phyloP scores from a whole-genome alignment of 1,284 basidiomycete species.

The Leccinum fallax region DNA sequence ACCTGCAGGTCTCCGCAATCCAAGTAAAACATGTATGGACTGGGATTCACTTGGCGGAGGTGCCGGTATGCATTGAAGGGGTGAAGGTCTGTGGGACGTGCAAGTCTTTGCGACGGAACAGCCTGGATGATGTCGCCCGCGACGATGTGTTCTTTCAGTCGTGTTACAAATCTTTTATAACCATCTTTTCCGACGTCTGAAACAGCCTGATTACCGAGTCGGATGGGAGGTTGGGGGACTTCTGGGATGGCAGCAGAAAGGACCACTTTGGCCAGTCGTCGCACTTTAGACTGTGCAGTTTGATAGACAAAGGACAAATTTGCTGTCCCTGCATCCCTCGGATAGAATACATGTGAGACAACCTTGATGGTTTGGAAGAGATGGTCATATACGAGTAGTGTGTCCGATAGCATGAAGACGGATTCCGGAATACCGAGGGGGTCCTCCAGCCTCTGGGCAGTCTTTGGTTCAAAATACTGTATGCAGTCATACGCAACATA shows the following conservation, averaged over 20 bases:
- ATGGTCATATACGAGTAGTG: slow-evolving; percentile 95
- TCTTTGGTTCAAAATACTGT: slow-evolving; percentile 96
- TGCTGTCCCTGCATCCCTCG: slow-evolving; percentile 60
- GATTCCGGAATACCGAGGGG: slow-evolving; percentile 89
- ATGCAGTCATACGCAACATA: slow-evolving; percentile 98
- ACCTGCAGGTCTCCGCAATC: slow-evolving; percentile 93
- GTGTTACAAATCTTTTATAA: slow-evolving; percentile 92
- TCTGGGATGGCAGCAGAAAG: slow-evolving; percentile 62
- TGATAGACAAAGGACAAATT: slow-evolving; percentile 82
- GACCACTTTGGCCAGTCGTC: slow-evolving; percentile 71
- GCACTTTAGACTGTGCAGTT: slow-evolving; percentile 79
- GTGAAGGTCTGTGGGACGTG: slow-evolving; percentile 85
- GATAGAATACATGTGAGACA: slow-evolving; percentile 93
- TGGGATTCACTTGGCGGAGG: slow-evolving; percentile 93
- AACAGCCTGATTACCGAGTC: slow-evolving; percentile 69
- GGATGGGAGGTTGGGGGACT: slow-evolving; percentile 67
- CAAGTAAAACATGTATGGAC: slow-evolving; percentile 99
- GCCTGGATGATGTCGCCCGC: slow-evolving; percentile 99
- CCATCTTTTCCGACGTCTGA: slow-evolving; percentile 95
- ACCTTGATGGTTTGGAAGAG: slow-evolving; percentile 94
- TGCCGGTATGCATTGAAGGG: slow-evolving; percentile 98
- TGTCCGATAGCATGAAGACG: slow-evolving; percentile 96
- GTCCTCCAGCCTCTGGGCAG: slow-evolving; percentile 72
- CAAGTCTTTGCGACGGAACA: slow-evolving; percentile 91
- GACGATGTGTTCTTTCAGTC: slow-evolving; percentile 91